Evolutionary conservation across 2,329 filamentous ascomycete species (phyloP).

Genomic region (Elsinoe batatas): DNA sequence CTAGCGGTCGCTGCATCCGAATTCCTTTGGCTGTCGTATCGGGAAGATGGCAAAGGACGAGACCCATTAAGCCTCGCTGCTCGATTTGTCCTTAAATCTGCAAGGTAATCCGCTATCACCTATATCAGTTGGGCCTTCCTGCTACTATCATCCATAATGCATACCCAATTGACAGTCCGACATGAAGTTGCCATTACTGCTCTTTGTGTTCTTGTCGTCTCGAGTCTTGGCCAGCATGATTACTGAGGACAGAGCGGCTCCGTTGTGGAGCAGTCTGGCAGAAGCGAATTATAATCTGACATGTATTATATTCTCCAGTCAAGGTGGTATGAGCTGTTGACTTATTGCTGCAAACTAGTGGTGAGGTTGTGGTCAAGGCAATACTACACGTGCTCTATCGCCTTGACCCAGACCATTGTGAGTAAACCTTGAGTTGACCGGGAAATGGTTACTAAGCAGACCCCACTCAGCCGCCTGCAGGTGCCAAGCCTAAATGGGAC

Average conservation of each 20-base stretch:
- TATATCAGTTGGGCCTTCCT: not conserved
- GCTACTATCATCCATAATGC: not conserved
- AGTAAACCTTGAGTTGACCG: too few species aligned
- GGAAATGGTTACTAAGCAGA: too few species aligned
- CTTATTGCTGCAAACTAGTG: too few species aligned
- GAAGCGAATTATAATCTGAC: too few species aligned
- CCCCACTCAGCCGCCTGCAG: too few species aligned
- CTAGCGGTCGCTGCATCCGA: not conserved
- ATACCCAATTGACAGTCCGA: constrained; percentile 5
- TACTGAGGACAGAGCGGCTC: not conserved
- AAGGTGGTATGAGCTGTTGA: too few species aligned
- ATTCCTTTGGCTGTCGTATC: constrained; percentile 23
- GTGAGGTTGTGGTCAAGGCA: too few species aligned
- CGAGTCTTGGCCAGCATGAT: constrained; percentile 4
- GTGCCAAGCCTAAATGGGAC: too few species aligned
- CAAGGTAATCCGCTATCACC: constrained; percentile 55
- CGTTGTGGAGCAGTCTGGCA: too few species aligned
- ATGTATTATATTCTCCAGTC: too few species aligned
- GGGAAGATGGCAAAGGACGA: constrained; percentile 50
- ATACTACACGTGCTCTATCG: too few species aligned
- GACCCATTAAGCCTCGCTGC: constrained; percentile 60
- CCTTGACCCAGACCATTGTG: too few species aligned
- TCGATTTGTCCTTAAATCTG: constrained; percentile 59
- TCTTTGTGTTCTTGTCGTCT: not conserved
- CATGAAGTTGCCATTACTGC: constrained; percentile 4